These are phyloP conservation scores for Nigrospora sphaerica DNA, from an alignment of 2,329 filamentous ascomycete species.

Conservation along the genomic window DNA sequence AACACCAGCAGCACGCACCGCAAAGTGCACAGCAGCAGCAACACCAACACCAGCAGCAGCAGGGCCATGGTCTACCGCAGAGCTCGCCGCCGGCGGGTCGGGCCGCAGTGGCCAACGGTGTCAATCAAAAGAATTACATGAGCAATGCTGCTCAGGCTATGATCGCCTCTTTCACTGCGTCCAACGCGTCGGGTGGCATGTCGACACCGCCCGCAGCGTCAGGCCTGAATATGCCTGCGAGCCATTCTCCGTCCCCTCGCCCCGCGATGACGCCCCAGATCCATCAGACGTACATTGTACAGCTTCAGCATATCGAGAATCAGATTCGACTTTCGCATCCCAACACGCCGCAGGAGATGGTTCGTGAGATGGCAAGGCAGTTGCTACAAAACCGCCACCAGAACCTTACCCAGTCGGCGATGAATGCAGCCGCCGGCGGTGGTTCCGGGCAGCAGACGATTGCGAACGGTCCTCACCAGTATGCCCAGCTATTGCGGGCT, in stretches of 20 bases:
- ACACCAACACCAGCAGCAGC: slow-evolving; percentile 27
- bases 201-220: slow-evolving; percentile 33
- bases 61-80: slow-evolving; percentile 24
- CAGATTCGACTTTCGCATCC: slow-evolving; percentile 45
- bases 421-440: slow-evolving; percentile 45
- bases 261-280: slow-evolving; percentile 33
- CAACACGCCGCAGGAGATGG: slow-evolving; percentile 39
- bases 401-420: slow-evolving; percentile 36
- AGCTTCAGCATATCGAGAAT: slow-evolving; percentile 45
- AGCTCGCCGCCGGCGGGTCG: slow-evolving; percentile 36
- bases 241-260: slow-evolving; percentile 37
- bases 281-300: slow-evolving; percentile 37
- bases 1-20: slow-evolving; percentile 17
- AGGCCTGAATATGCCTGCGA: slow-evolving; percentile 38
- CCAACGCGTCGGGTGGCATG: slow-evolving; percentile 33
- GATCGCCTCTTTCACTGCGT: slow-evolving; percentile 41
- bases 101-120: slow-evolving; percentile 30
- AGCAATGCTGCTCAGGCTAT: slow-evolving; percentile 41
- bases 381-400: slow-evolving; percentile 39
- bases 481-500: slow-evolving; percentile 50
- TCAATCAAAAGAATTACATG: slow-evolving; percentile 46
- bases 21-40: slow-evolving; percentile 29
- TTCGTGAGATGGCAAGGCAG: slow-evolving; percentile 44
- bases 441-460: slow-evolving; percentile 39
- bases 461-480: slow-evolving; percentile 49